phyloP scores from a whole-genome alignment of 805 yeast genomes.

The Candida insectalens region DNA sequence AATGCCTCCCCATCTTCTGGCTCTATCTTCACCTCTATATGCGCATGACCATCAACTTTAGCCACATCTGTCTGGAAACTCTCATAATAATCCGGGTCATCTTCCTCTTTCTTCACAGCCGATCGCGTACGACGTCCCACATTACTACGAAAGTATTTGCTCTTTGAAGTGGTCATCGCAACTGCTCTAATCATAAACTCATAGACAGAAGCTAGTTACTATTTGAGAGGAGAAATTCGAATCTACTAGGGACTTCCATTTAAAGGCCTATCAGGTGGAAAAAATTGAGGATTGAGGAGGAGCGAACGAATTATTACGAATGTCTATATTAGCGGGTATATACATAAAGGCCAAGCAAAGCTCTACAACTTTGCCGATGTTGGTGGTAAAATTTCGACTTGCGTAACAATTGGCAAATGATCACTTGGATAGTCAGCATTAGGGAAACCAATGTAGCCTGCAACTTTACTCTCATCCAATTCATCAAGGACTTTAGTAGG shows the following conservation, averaged over 20 bases:
- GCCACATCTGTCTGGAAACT: constrained; percentile 5
- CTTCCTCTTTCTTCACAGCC: neutral
- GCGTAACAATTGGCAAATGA: constrained; percentile 22
- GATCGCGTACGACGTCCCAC: constrained; percentile 4
- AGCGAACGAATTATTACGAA: no score
- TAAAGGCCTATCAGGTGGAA: no score
- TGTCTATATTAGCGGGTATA: no score
- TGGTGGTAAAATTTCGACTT: constrained; percentile 16
- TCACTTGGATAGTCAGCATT: constrained; percentile 53
- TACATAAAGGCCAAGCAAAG: no score
- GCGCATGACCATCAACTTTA: neutral
- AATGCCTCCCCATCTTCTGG: constrained; percentile 4
- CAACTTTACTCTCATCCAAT: constrained; percentile 26
- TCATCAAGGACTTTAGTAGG: constrained; percentile 43
- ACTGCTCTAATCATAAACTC: no score
- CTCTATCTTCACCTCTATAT: constrained; percentile 7
- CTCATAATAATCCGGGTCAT: constrained; percentile 3
- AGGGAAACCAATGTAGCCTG: constrained; percentile 35
- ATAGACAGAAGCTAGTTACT: no score
- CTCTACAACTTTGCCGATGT: no score
- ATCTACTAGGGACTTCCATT: no score
- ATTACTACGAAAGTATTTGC: constrained; percentile 5
- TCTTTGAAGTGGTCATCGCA: constrained; percentile 1
- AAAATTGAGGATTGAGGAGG: no score
- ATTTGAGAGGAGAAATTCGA: no score